Evolutionary conservation across 2,329 filamentous ascomycete genomes (phyloP).

Genomic region (Botrytis fragariae): DNA sequence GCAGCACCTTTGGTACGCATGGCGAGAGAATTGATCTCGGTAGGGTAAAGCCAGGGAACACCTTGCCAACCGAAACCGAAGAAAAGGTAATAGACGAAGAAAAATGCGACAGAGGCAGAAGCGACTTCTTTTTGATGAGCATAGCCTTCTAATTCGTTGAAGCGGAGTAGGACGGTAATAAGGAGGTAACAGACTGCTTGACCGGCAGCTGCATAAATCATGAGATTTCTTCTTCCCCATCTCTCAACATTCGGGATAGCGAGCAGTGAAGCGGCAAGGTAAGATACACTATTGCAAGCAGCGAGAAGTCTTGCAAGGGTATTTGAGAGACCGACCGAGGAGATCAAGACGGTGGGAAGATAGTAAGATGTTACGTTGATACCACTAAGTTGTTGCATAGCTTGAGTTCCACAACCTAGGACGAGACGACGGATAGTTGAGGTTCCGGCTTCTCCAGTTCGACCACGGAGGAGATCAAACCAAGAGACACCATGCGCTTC

Average conservation of each 20-base stretch:
- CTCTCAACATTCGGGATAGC: slow-evolving; percentile 48
- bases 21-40: slow-evolving; percentile 53
- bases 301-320: slow-evolving; percentile 52
- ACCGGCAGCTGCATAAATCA: slow-evolving; percentile 66
- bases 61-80: slow-evolving; percentile 52
- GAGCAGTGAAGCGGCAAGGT: slow-evolving; percentile 26
- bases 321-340: slow-evolving; percentile 47
- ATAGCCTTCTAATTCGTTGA: slow-evolving; percentile 27
- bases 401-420: slow-evolving; percentile 63
- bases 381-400: slow-evolving; percentile 51
- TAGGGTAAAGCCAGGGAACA: slow-evolving; percentile 49
- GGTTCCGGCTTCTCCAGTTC: slow-evolving; percentile 4
- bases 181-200: slow-evolving; percentile 63
- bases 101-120: slow-evolving; percentile 32
- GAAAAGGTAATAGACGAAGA: slow-evolving; percentile 54
- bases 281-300: slow-evolving; percentile 44
- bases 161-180: slow-evolving; percentile 43
- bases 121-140: slow-evolving; percentile 19
- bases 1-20: slow-evolving; percentile 58
- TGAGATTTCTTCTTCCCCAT: slow-evolving; percentile 67
- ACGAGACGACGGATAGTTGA: slow-evolving; percentile 63
- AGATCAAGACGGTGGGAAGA: slow-evolving; percentile 50
- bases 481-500: slow-evolving; percentile 15
- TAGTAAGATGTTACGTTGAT: slow-evolving; percentile 48
- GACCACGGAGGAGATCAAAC: slow-evolving; percentile 16